These are phyloP conservation scores for Lasiosphaeria ovina DNA, from an alignment of 495 filamentous ascomycete genomes.

Conservation along the genomic window DNA sequence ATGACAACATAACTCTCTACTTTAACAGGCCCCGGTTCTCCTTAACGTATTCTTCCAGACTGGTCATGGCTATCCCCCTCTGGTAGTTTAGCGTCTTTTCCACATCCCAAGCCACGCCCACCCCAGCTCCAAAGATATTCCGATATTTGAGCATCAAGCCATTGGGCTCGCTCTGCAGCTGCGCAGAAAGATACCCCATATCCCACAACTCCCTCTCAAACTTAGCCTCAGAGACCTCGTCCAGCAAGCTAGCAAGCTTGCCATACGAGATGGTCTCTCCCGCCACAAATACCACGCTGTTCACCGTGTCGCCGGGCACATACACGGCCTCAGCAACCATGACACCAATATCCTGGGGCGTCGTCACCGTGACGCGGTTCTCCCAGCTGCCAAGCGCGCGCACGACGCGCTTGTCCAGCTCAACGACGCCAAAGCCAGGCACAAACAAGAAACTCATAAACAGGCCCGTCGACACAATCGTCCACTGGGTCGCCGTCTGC, in stretches of 20 bases:
- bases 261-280: constrained; percentile 60
- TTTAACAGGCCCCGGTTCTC: neutral
- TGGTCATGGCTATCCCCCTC: constrained; percentile 40
- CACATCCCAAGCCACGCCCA: constrained; percentile 58
- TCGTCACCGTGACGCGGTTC: constrained; percentile 56
- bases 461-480: constrained; percentile 60
- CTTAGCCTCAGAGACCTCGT: constrained; percentile 36
- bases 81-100: constrained; percentile 47
- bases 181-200: constrained; percentile 35
- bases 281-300: constrained; percentile 50
- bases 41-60: constrained; percentile 42
- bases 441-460: constrained; percentile 65
- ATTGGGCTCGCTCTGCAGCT: constrained; percentile 45
- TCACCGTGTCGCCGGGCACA: constrained; percentile 26
- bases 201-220: constrained; percentile 49
- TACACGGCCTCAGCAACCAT: constrained; percentile 53
- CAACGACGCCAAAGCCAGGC: constrained; percentile 55
- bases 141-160: constrained; percentile 57
- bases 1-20: too few relatives aligned
- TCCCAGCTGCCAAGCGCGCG: constrained; percentile 57
- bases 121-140: constrained; percentile 56
- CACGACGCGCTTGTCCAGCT: constrained; percentile 34
- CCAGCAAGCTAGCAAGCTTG: constrained; percentile 49
- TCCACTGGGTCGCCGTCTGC: constrained; percentile 51
- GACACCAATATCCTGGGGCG: constrained; percentile 56